Conservation (phyloP, 441 rosid species). For the Melastoma candidum region DNA sequence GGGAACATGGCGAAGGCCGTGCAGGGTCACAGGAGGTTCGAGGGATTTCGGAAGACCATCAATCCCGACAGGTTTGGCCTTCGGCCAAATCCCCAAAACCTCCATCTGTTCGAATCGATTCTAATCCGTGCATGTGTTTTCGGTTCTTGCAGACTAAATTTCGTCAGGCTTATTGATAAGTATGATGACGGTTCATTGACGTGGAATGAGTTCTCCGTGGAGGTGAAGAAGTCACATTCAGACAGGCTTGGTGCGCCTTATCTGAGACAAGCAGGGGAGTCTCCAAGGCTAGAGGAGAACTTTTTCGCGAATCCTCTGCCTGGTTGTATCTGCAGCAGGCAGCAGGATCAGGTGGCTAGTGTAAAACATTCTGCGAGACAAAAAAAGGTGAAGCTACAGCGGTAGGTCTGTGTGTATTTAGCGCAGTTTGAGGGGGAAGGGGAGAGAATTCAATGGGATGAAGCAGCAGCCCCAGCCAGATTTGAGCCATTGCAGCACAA, state of each 20-base stretch:
- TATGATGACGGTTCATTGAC: constrained; percentile 50
- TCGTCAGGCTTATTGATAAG: constrained; percentile 60
- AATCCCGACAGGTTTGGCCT: constrained; percentile 67
- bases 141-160: constrained; percentile 44
- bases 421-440: constrained; percentile 9
- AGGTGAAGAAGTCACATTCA: constrained; percentile 51
- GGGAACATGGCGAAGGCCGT: constrained; percentile 99
- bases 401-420: constrained; percentile 15
- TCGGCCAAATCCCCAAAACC: not conserved
- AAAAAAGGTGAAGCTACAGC: constrained; percentile 18
- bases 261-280: constrained; percentile 44
- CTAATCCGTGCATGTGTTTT: not conserved
- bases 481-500: no score
- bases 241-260: constrained; percentile 70
- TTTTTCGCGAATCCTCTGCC: constrained; percentile 88
- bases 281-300: constrained; percentile 81
- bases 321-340: constrained; percentile 64
- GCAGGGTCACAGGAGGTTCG: constrained; percentile 84
- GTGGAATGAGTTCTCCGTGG: constrained; percentile 65
- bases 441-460: constrained; percentile 7
- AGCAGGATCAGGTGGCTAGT: constrained; percentile 17
- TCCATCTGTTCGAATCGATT: not conserved
- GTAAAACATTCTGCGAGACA: constrained; percentile 20
- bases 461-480: no score
- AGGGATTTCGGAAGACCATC: constrained; percentile 77